phyloP scores from a whole-genome alignment of 2,329 filamentous ascomycete species.

The Penicillium polonicum region DNA sequence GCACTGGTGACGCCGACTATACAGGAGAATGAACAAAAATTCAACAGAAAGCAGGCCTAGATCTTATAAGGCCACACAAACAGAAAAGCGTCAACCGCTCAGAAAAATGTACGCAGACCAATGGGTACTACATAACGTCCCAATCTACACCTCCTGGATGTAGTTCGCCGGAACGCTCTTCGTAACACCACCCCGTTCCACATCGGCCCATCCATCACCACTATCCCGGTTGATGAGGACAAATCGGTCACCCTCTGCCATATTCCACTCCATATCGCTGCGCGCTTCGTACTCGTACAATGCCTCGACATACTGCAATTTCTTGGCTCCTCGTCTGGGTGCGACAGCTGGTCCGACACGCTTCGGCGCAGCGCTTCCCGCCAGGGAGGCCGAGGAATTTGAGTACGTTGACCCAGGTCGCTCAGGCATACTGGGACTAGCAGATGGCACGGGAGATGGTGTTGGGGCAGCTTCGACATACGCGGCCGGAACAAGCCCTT shows the following conservation, averaged over 20 bases:
- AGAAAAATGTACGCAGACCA: constrained; percentile 1
- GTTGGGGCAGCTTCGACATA: constrained; percentile 71
- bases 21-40: constrained; percentile 2
- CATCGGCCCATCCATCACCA: constrained; percentile 95
- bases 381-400: constrained; percentile 69
- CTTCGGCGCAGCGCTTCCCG: constrained; percentile 58
- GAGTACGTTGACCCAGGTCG: constrained; percentile 76
- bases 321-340: constrained; percentile 86
- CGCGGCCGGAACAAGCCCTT: constrained; percentile 82
- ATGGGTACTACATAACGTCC: constrained; percentile 5
- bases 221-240: constrained; percentile 84
- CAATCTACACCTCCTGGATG: constrained; percentile 66
- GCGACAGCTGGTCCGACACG: constrained; percentile 92
- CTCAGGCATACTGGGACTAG: constrained; percentile 38
- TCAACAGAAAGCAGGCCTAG: background rate
- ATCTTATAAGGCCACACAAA: background rate
- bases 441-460: constrained; percentile 42
- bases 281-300: constrained; percentile 88
- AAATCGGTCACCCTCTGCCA: constrained; percentile 87
- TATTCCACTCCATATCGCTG: constrained; percentile 82
- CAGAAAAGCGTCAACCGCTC: background rate
- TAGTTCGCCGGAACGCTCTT: constrained; percentile 95
- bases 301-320: constrained; percentile 88
- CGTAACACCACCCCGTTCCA: constrained; percentile 82
- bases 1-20: constrained; percentile 9